Base-by-base conservation (phyloP, 2,329 filamentous ascomycete species). In the Ascocoryne sarcoides region DNA sequence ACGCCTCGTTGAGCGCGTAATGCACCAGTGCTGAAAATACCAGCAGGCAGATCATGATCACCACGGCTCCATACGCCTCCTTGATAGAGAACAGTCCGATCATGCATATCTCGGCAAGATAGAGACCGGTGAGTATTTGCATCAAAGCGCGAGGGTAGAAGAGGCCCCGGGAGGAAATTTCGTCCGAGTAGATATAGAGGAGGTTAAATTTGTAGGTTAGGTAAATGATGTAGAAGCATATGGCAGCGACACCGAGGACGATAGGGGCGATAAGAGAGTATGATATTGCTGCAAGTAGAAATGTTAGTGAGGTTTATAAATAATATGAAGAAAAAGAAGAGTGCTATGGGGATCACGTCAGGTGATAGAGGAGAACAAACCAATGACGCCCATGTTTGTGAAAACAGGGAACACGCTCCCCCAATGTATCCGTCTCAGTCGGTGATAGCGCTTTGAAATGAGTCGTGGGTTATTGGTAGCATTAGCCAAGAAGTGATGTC, bases 231-330 rank as follows among this genome's bases (percentile, higher is more conserved):
- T 64, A 73, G 4, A 82, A 63, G n/a, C 76, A 76, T 30, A 78
- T 65, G 10, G 72, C 69, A 1, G 76, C 76, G 48, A 82, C 82
- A 5, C 72, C 73, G 30, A 82, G 64, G 26, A 82, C 73, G n/a
- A 82, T 60, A 3, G 79, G 79, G 5, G 77, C 76, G 47, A 83
- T 79, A 45, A 72, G 73, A 3, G 77, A 73, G 54, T 83, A 83
- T 20, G 72, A 73, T 42, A 82, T 76, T 10, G 75, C 77, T 71
- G 17, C 9, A n/a, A n/a, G n/a, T n/a, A n/a, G n/a, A n/a, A n/a
- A n/a, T n/a, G n/a, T n/a, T n/a, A n/a, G n/a, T n/a, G n/a, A n/a
- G n/a, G n/a, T n/a, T n/a, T n/a, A n/a, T n/a, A n/a, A n/a, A n/a
- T n/a, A n/a, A n/a, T n/a, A n/a, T n/a, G n/a, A n/a, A n/a, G n/a